Evolutionary conservation across 495 filamentous ascomycete species (phyloP).

Genomic region (Xylaria curta): DNA sequence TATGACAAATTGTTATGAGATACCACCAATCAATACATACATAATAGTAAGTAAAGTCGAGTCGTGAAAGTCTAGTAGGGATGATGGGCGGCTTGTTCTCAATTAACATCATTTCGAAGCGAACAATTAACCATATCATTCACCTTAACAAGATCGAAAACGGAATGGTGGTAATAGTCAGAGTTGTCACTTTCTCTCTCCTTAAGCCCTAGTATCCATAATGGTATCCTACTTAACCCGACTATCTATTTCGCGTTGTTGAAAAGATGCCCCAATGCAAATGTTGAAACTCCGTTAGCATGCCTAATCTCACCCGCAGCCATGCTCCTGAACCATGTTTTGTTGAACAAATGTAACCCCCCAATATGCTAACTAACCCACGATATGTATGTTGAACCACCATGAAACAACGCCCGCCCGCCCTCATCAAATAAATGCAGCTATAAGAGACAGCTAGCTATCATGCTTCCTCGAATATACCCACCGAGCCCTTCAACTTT

Average conservation of each 20-base stretch:
- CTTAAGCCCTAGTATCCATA: no score
- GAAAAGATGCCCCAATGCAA: conserved; percentile 12
- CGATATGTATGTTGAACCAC: conserved; percentile 14
- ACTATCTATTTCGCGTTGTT: conserved; percentile 12
- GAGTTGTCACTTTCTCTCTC: neutral
- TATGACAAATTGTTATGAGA: neutral
- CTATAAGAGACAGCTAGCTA: neutral
- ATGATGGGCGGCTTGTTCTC: neutral
- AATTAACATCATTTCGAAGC: neutral
- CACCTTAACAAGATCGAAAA: neutral
- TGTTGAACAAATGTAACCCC: conserved; percentile 11
- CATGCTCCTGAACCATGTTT: neutral
- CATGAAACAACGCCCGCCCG: neutral
- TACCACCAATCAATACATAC: neutral
- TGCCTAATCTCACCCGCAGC: neutral
- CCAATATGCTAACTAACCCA: neutral
- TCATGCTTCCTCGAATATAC: conserved; percentile 54
- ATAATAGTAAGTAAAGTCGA: neutral
- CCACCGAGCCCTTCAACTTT: conserved; percentile 74
- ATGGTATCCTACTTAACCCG: neutral
- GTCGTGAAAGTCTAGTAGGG: neutral
- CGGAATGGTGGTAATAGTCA: neutral
- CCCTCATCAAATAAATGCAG: neutral
- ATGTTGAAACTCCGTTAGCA: conserved; percentile 17
- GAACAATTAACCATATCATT: neutral